These are phyloP conservation scores for Emydomyces testavorans DNA, from an alignment of 2,329 filamentous ascomycete species.

Conservation along the genomic window DNA sequence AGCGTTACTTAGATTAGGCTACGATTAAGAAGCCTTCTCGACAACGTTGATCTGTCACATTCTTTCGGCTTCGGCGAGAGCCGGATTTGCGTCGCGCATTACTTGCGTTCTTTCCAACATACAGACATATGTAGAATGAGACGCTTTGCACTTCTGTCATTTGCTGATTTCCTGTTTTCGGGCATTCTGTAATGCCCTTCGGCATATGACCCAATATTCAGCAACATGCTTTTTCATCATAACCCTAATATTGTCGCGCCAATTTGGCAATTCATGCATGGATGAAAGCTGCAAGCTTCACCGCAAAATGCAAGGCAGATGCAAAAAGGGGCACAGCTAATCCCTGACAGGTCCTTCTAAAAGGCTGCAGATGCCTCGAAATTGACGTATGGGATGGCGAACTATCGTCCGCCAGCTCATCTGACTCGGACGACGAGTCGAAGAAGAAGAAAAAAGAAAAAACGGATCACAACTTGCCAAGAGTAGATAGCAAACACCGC, in stretches of 20 bases:
- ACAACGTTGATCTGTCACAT: constrained; percentile 7
- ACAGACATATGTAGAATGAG: no score
- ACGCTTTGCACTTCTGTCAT: not conserved
- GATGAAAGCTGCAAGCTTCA: not conserved
- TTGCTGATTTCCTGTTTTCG: not conserved
- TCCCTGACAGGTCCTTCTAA: constrained; percentile 51
- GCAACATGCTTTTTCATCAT: not conserved
- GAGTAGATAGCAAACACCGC: constrained; percentile 16
- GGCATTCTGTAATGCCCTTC: constrained; percentile 2
- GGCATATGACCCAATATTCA: constrained; percentile 1
- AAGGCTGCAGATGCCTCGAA: constrained; percentile 80
- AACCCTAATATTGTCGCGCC: not conserved
- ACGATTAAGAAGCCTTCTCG: not conserved
- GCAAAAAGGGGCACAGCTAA: constrained; percentile 6
- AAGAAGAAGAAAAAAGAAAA: constrained; percentile 19
- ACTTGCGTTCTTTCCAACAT: not conserved
- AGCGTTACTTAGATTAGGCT: not conserved
- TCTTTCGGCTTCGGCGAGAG: constrained; percentile 4
- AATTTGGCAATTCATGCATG: not conserved
- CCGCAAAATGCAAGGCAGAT: not conserved
- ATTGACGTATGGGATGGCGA: constrained; percentile 89
- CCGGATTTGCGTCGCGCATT: constrained; percentile 1
- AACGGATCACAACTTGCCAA: constrained; percentile 18
- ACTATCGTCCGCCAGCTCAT: constrained; percentile 30
- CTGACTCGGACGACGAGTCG: constrained; percentile 23